These are phyloP conservation scores for Heliamphora exappendiculata DNA, from an alignment of 148 eudicot species.

Conservation along the genomic window DNA sequence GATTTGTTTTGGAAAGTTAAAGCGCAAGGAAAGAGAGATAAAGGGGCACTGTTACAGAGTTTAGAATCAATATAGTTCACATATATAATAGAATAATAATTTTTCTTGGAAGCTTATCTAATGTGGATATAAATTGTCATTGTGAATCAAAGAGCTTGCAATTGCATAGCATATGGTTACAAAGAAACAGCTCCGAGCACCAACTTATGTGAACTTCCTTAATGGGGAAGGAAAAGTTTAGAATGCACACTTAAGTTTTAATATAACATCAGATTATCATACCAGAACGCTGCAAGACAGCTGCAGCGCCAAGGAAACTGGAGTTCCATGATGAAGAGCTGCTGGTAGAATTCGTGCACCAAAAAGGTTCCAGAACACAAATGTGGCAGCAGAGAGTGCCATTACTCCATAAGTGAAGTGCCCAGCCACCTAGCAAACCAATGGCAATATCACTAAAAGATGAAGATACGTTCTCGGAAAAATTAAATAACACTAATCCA, in stretches of 20 bases:
- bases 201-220: slow-evolving; percentile 3
- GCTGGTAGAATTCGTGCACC: slow-evolving; percentile 69
- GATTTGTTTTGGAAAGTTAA: too few species aligned
- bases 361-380: slow-evolving; percentile 80
- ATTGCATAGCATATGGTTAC: neutral
- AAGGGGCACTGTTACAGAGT: neutral
- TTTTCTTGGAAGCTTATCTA: neutral
- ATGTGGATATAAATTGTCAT: neutral
- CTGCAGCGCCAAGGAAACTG: slow-evolving; percentile 86
- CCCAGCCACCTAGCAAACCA: slow-evolving; percentile 63
- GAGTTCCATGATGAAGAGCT: slow-evolving; percentile 57
- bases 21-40: too few species aligned
- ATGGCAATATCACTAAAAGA: slow-evolving; percentile 5
- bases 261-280: slow-evolving; percentile 8
- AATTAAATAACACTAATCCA: neutral
- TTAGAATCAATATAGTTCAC: neutral
- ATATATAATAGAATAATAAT: too few species aligned
- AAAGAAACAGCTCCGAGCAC: neutral
- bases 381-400: slow-evolving; percentile 95
- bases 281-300: slow-evolving; percentile 96
- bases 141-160: neutral
- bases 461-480: neutral
- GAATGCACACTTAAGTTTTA: neutral
- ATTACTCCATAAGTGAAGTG: slow-evolving; percentile 93
- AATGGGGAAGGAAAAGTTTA: neutral